Evolutionary conservation across 164 flowering plant genomes (phyloP), one percentile per base, ranked within the genome.

Genomic region (Kingdonia uniflora): DNA sequence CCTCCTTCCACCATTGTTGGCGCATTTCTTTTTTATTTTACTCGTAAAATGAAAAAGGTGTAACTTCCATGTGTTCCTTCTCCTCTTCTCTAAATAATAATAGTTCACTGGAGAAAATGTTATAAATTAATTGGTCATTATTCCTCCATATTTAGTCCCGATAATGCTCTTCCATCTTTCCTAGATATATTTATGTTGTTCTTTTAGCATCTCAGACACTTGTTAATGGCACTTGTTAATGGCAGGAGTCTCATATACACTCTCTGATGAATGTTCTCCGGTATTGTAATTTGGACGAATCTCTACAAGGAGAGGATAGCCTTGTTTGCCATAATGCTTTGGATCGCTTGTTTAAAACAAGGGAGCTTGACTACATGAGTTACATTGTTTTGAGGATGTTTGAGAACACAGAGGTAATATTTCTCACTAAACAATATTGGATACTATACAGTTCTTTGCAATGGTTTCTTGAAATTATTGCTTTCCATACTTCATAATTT

Each of bases 301-400:
- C 99, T 48, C 80, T 84, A 57, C 84, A 79, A 62, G 95, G 74
- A 64, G 97, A 94, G 72, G 89, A 64, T 14, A 76, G 99, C 72
- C 95, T 94, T 60, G 76, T 94, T 42, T 86, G 81, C 60, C 71
- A 65, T 43, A 80, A 55, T 75, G 97, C 86, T 61, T 66, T 94
- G 70, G 92, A 89, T 57, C 97, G 95, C 17, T 56, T 94, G 57
- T 76, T 52, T 52, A 82, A 75, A 57, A 89, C 99, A 2, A 81
- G 82, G 80, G 99, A 94, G 71, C 99, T 94, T 69, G 99, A 94
- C 56, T 94, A 94, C 75, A 94, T 88, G 99, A 94, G 99, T 67
- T 84, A 94, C 37, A 80, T 94, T 42, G 99, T 94, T 13, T 70
- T 92, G 42, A 80, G 99, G 67, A 77, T 92, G 95, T 88, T 92